Base-by-base conservation (phyloP, 768 basidiomycete species). In the Xerocomus potaroensis region DNA sequence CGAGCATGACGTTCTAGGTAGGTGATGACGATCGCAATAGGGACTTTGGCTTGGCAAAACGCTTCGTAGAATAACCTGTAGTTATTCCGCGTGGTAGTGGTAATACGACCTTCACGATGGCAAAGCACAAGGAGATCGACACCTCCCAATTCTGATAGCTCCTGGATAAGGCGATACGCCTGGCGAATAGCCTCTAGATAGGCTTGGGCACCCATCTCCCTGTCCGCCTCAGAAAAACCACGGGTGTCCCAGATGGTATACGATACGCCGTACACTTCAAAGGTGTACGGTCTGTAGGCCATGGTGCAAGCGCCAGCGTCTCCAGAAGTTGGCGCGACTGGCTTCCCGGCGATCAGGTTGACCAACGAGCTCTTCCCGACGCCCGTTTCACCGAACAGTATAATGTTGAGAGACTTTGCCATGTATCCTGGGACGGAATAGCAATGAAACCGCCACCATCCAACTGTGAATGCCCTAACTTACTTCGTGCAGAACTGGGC, bases 81-180 rank as follows among this genome's bases (percentile, higher is more conserved):
- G 35, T 48, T 48, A 9, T 33, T 48, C 27, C 30, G 41, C 12
- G 30, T 37, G 8, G 41, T 24, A 8, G 11, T 18, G 4, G 41
- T 42, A 35, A 37, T 24, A 14, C 29, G 34, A 19, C 19, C 35
- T 30, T 31, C 29, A 9, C 42, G 42, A 43, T 37, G 41, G 41
- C 47, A 48, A 14, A 48, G 35, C 7, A 48, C 21, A 15, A 42
- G 47, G 10, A 48, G 40, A n/a, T 48, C 47, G 5, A 42, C 47
- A 3, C 47, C 47, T 35, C 34, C 21, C 16, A 10, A 14, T 10
- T 12, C 15, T 5, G 34, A 23, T 11, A 42, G 16, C 4, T 31
- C 15, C 22, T n/a, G 41, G 34, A 42, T 37, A 34, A 48, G 47
- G 2, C 26, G 3, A 10, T 24, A 30, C 12, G 41, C 38, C 19